Conservation (phyloP, 2,329 filamentous ascomycete genomes). For the Cytospora paraplurivora region DNA sequence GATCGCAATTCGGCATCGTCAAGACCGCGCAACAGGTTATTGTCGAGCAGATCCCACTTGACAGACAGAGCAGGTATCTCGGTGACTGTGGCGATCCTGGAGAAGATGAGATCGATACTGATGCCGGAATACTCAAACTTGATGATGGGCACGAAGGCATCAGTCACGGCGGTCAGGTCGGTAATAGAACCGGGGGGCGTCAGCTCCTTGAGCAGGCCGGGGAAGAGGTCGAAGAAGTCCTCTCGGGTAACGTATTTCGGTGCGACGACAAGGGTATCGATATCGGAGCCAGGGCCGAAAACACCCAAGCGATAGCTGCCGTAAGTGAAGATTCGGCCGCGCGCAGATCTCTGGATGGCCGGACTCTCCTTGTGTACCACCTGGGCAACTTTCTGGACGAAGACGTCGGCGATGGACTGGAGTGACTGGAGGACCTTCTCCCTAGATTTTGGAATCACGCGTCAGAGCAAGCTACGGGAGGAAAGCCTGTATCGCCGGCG, state of each 20-base stretch:
- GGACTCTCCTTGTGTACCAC: constrained; percentile 72
- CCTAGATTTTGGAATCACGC: constrained; percentile 45
- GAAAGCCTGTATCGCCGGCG: neutral
- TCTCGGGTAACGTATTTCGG: constrained; percentile 86
- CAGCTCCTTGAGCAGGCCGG: constrained; percentile 75
- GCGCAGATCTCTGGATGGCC: constrained; percentile 77
- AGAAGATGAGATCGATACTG: constrained; percentile 93
- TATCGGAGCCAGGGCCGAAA: constrained; percentile 94
- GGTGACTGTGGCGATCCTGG: constrained; percentile 69
- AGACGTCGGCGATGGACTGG: constrained; percentile 79
- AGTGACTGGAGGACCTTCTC: constrained; percentile 74
- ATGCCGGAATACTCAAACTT: constrained; percentile 91
- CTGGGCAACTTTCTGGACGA: constrained; percentile 79
- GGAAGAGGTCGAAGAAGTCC: constrained; percentile 91
- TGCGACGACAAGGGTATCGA: constrained; percentile 91
- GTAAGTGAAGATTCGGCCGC: constrained; percentile 93
- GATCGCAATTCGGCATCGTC: constrained; percentile 86
- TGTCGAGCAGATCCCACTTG: constrained; percentile 68
- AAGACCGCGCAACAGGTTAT: constrained; percentile 79
- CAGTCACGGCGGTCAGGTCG: constrained; percentile 81
- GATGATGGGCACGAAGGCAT: constrained; percentile 95
- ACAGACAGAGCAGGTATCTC: constrained; percentile 63
- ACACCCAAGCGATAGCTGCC: constrained; percentile 95
- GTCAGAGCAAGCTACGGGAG: neutral
- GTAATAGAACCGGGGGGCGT: constrained; percentile 77